Evolutionary conservation across 352 stramenopile species (phyloP).

Genomic region (Phytophthora sp.): DNA sequence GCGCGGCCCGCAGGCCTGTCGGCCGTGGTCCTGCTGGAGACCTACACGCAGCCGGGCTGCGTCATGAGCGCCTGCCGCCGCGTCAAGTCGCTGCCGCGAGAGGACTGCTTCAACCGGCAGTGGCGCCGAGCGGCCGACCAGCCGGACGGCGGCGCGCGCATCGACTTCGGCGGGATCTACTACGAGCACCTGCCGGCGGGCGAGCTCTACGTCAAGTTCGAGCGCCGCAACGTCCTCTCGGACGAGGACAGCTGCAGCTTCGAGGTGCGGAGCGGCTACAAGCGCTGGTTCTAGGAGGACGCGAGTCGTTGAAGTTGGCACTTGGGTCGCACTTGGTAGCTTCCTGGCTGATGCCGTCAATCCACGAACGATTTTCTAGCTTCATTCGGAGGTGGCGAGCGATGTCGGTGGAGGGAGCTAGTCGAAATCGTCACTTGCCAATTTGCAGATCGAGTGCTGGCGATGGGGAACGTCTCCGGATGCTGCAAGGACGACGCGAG

Average conservation of each 20-base stretch:
- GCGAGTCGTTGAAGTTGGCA: too few species aligned
- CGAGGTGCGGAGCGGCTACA: conserved; percentile 57
- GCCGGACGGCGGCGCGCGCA: background rate
- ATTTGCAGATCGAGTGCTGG: too few species aligned
- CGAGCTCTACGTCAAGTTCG: conserved; percentile 64
- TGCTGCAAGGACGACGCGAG: background rate
- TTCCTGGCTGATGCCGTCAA: too few species aligned
- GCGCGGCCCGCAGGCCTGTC: conserved; percentile 38
- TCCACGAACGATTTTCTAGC: too few species aligned
- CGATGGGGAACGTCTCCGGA: background rate
- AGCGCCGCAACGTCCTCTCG: conserved; percentile 59
- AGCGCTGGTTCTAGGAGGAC: conserved; percentile 60
- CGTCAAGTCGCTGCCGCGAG: background rate
- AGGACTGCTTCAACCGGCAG: background rate
- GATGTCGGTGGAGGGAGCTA: too few species aligned
- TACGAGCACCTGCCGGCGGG: conserved; percentile 58
- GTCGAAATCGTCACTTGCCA: too few species aligned
- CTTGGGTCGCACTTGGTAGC: too few species aligned
- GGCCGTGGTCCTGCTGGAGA: conserved; percentile 48
- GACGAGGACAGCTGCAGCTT: conserved; percentile 50
- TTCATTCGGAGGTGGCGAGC: too few species aligned
- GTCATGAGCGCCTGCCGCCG: background rate
- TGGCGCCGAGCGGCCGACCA: background rate
- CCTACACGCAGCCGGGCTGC: conserved; percentile 26
- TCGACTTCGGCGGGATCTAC: background rate